Percentiles rank a stretch among this genome's conserved stretches.
Conservation (phyloP, 208 protist species). For the Leishmania guyanensis region DNA sequence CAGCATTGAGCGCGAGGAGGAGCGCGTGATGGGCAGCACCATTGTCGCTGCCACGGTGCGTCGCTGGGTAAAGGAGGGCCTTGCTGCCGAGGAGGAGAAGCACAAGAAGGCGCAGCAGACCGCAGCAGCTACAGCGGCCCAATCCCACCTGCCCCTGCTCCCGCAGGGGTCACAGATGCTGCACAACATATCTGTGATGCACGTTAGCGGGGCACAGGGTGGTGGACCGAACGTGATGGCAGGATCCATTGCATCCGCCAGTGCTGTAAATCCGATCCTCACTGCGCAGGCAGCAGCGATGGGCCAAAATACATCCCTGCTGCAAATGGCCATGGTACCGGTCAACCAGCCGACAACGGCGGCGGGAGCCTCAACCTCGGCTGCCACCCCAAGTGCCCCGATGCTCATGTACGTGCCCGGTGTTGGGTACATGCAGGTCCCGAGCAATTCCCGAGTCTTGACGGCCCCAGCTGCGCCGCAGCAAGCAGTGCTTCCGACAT, state of each 20-base stretch:
- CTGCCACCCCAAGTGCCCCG: constrained; percentile 7
- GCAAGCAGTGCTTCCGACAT: constrained; percentile 13
- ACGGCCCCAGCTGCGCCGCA: constrained; percentile 1
- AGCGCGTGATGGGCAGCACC: constrained; percentile 62
- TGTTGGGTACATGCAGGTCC: constrained; percentile 31
- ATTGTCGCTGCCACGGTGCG: constrained; percentile 44
- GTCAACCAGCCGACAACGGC: background rate
- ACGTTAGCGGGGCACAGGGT: constrained; percentile 1
- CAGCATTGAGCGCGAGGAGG: constrained; percentile 62
- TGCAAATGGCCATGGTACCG: constrained; percentile 28
- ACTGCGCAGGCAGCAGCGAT: constrained; percentile 18
- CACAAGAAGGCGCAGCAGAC: constrained; percentile 18
- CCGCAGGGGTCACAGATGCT: constrained; percentile 7
- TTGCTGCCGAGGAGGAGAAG: constrained; percentile 38
- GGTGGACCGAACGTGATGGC: background rate
- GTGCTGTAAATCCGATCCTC: constrained; percentile 10
- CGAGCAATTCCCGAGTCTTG: constrained; percentile 16
- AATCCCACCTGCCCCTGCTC: constrained; percentile 7
- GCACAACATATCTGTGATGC: background rate
- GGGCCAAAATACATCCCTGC: constrained; percentile 15
- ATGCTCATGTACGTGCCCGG: constrained; percentile 34
- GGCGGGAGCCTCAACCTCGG: background rate
- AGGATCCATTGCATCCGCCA: background rate
- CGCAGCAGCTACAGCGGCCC: background rate
- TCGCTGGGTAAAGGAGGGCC: constrained; percentile 60